Conservation (phyloP, 2,329 filamentous ascomycete species). For the Bipolaris oryzae region DNA sequence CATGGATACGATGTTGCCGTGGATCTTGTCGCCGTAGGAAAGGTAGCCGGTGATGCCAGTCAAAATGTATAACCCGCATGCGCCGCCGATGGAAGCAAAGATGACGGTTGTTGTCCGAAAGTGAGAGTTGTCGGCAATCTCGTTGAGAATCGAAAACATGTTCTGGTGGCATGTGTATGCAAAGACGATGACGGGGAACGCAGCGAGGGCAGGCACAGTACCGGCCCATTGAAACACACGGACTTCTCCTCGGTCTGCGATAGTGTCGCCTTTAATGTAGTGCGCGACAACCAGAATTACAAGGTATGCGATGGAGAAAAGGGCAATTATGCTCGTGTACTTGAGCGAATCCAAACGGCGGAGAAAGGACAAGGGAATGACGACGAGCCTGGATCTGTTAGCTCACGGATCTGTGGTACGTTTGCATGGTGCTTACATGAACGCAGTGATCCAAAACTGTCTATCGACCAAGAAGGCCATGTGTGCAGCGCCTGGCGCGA, state of each 20-base stretch:
- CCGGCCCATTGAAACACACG: conserved; percentile 80
- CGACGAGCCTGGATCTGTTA: conserved; percentile 68
- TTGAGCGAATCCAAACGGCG: conserved; percentile 92
- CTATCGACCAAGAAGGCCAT: conserved; percentile 82
- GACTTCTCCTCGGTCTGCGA: conserved; percentile 74
- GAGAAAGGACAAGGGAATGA: conserved; percentile 93
- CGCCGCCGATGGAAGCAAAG: conserved; percentile 81
- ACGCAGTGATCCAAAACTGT: conserved; percentile 96
- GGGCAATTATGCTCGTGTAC: conserved; percentile 90
- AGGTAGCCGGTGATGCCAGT: conserved; percentile 95
- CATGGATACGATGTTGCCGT: conserved; percentile 87
- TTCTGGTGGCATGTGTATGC: conserved; percentile 99
- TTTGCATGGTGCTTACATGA: conserved; percentile 67
- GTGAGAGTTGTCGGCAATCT: conserved; percentile 85
- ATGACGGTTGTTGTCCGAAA: conserved; percentile 80
- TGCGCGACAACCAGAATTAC: conserved; percentile 93
- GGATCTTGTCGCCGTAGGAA: conserved; percentile 88
- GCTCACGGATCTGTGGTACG: background rate
- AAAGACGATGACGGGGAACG: conserved; percentile 94
- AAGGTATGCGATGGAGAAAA: conserved; percentile 92
- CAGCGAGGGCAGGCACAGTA: conserved; percentile 77
- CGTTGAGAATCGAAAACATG: conserved; percentile 98
- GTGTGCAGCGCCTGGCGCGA: conserved; percentile 67
- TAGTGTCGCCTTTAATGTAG: conserved; percentile 77
- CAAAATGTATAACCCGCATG: conserved; percentile 84